Evolutionary conservation across 495 filamentous ascomycete species (phyloP), one percentile per base, ranked within the genome.

Genomic region (Trichoderma parareesei): DNA sequence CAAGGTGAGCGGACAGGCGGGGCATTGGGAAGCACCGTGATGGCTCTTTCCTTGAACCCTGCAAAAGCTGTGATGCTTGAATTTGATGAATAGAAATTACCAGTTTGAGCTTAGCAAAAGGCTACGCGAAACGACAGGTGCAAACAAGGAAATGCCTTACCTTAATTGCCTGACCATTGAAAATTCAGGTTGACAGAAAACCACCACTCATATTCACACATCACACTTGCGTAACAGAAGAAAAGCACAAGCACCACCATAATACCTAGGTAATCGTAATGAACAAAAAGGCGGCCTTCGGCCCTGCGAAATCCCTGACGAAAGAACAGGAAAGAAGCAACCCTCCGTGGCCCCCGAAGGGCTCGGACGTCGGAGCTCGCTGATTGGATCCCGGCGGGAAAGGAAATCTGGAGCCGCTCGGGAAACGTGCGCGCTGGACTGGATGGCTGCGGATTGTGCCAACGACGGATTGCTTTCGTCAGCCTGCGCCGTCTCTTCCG

Each of bases 361-460:
- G 11, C 27, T 13, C 53, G 53, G 53, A 49, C 53, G 9, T 4
- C 53, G 53, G 20, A 14, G n/a, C 27, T 10, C 53, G 27, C 48
- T 57, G 53, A 57, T 57, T 57, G 53, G 53, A 37, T 33, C 53
- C 4, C 11, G 53, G 33, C 20, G 6, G 53, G 53, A 57, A 57
- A 14, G 37, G 8, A 57, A 27, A 20, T 20, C 37, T 57, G 35
- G 53, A 10, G 14, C 53, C 44, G n/a, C 53, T 57, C 27, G 27
- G 53, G 11, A 57, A 57, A 57, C 53, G 53, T 57, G 53, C 53
- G 13, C 33, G 53, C 53, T 57, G 53, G 53, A 57, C 48, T 55
- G 48, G 48, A 55, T 55, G 48, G 27, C 48, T 55, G 53, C 18
- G 53, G 14, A 57, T 14, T 33, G 53, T 3, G 20, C 20, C 20